Percentiles rank a stretch among this genome's conserved stretches.
phyloP scores from a whole-genome alignment of 2,329 filamentous ascomycete genomes.

The Colletotrichum navitas region DNA sequence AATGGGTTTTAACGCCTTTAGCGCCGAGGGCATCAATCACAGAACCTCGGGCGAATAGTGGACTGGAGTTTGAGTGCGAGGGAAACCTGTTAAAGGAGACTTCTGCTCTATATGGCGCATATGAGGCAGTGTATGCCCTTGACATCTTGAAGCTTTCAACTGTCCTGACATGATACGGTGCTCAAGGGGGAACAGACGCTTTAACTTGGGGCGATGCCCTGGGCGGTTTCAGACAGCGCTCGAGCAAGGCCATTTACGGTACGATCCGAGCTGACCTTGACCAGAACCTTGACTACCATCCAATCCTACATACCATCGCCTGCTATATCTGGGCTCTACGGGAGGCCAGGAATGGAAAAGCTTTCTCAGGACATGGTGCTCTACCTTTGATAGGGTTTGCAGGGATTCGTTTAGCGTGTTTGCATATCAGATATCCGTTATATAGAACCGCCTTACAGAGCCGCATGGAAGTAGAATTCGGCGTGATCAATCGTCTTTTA shows the following conservation, averaged over 20 bases:
- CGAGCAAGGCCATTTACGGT: neutral
- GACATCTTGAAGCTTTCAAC: neutral
- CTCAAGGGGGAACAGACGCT: neutral
- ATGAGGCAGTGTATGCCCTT: neutral
- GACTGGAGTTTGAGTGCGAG: too few species aligned
- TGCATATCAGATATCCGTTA: neutral
- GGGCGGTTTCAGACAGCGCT: constrained; percentile 30
- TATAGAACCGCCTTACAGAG: neutral
- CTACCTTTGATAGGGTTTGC: constrained; percentile 6
- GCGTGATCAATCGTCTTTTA: neutral
- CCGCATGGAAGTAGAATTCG: neutral
- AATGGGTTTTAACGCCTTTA: neutral
- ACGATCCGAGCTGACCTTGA: constrained; percentile 8
- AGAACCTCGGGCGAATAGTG: neutral
- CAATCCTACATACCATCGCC: neutral
- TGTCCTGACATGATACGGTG: neutral
- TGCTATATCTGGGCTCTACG: neutral
- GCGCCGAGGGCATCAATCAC: neutral
- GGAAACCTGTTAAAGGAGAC: neutral
- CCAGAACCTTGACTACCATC: neutral
- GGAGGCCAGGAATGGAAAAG: neutral
- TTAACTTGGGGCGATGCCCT: constrained; percentile 5
- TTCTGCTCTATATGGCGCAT: neutral
- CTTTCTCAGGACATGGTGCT: too few species aligned
- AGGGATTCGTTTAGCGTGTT: neutral